Base-by-base conservation (phyloP, 208 protist species). In the Acanthamoeba royreba region DNA sequence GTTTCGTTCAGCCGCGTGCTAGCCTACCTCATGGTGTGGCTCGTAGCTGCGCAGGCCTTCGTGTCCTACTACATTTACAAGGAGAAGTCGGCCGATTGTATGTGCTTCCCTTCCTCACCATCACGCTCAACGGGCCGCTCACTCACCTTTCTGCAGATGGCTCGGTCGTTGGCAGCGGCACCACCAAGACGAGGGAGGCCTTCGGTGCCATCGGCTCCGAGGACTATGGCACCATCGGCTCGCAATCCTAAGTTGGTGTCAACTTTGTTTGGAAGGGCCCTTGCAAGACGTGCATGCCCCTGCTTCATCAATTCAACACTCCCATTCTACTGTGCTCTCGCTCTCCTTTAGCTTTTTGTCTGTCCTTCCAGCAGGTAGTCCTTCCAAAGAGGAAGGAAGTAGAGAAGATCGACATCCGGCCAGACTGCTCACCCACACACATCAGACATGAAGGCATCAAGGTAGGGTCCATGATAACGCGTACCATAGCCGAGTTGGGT, bases 21-120 rank as follows among this genome's bases (percentile, higher is more conserved):
- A 17, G n/a, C 81, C 46, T 89, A 69, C 53, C 81, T 89, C 53
- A 55, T 89, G 46, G 47, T 89, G 25, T 89, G n/a, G 28, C 46
- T 89, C 3, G 81, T 89, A 4, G 81, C 81, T 19, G 81, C 81
- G n/a, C 81, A 89, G 81, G 42, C 81, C 31, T 89, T 89, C 22
- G 81, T 89, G 28, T 89, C 81, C 46, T 89, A 89, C 47, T 89
- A 89, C 81, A 58, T 89, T 33, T 66, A 89, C 81, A 89, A 89
- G 81, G 81, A 89, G 53, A 13, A 31, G 46, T 89, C 81, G 7
- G 28, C 61, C n/a, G 81, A 35, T 9, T 66, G 81, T 89, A 89
- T 33, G 81, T 61, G 31, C 15, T 33, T 0, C 9, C 42, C 7
- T 35, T 45, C 38, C 79, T 8, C 13, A 0, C 0, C 31, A 63